These are phyloP conservation scores for Dalbergia oliveri DNA, from an alignment of 306 rosid genomes.

Conservation along the genomic window DNA sequence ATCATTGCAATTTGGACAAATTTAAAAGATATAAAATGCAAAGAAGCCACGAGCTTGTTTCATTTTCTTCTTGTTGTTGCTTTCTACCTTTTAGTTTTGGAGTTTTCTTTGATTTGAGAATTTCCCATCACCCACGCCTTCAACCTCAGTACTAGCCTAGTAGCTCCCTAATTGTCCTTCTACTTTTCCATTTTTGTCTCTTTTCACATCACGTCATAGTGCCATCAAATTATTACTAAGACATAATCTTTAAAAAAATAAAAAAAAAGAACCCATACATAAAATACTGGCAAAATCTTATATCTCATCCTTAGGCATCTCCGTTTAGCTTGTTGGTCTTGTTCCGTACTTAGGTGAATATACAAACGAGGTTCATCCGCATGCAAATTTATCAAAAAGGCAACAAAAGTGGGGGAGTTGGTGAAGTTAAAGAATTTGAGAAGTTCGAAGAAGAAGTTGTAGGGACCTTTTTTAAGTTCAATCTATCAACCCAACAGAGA, in stretches of 20 bases:
- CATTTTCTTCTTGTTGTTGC: not conserved
- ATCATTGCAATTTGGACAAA: conserved; percentile 24
- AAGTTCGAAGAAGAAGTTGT: conserved; percentile 39
- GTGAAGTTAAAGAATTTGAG: conserved; percentile 29
- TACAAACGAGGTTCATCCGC: not conserved
- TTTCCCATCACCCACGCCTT: conserved; percentile 40
- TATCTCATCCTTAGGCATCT: not conserved
- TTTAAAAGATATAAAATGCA: not conserved
- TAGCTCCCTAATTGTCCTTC: not conserved
- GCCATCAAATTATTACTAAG: not conserved
- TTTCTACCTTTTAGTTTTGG: conserved; percentile 37
- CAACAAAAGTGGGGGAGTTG: not conserved
- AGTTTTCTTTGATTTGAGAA: conserved; percentile 20
- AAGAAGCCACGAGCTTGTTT: not conserved
- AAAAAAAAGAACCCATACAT: not conserved
- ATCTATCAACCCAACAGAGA: conserved; percentile 1
- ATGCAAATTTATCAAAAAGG: not conserved
- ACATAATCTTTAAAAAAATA: not conserved
- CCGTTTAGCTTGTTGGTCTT: not conserved
- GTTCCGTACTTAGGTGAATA: not conserved
- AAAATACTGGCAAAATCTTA: not conserved
- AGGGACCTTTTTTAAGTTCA: conserved; percentile 12
- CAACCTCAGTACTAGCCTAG: not conserved
- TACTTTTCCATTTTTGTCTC: conserved; percentile 45
- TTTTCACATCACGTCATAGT: conserved; percentile 12